Conservation (phyloP, 768 basidiomycete species). For the Pleurotus platypus region DNA sequence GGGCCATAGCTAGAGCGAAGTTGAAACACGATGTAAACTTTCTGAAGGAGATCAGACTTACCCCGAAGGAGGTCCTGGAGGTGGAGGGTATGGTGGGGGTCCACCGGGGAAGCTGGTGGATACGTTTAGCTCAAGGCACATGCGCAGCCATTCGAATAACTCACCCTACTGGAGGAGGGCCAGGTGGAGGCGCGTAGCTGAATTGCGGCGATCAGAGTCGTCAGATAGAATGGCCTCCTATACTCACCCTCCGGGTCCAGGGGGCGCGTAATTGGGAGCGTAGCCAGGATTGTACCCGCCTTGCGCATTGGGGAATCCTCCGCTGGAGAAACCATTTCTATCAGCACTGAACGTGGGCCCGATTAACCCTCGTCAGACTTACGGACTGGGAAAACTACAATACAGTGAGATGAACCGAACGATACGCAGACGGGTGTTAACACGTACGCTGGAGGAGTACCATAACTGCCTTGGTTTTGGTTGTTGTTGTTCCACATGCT, state of each 20-base stretch:
- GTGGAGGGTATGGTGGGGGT: slow-evolving; percentile 10
- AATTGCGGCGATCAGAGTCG: neutral
- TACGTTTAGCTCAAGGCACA: neutral
- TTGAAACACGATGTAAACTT: neutral
- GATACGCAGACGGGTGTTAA: no score
- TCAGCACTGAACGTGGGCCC: slow-evolving; percentile 13
- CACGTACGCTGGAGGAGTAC: slow-evolving; percentile 18
- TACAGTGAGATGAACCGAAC: slow-evolving; percentile 9
- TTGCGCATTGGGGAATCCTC: slow-evolving; percentile 14
- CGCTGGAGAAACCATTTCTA: neutral
- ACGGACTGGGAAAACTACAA: slow-evolving; percentile 26
- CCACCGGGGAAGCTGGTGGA: neutral
- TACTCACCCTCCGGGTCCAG: slow-evolving; percentile 10
- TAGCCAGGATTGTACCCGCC: slow-evolving; percentile 39
- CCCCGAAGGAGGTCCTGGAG: slow-evolving; percentile 18
- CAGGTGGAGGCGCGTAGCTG: slow-evolving; percentile 30
- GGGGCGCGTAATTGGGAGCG: slow-evolving; percentile 27
- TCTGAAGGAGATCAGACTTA: slow-evolving; percentile 6
- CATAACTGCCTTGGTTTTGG: slow-evolving; percentile 20
- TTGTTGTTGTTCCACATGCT: slow-evolving; percentile 32
- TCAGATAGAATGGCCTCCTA: neutral
- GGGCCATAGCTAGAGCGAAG: slow-evolving; percentile 16
- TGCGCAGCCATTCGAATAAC: neutral
- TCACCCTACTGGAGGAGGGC: slow-evolving; percentile 31
- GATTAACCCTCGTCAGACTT: slow-evolving; percentile 11